These are phyloP conservation scores for Backusella westeae DNA, from an alignment of 192 early-diverging fungal genomes.

Conservation along the genomic window DNA sequence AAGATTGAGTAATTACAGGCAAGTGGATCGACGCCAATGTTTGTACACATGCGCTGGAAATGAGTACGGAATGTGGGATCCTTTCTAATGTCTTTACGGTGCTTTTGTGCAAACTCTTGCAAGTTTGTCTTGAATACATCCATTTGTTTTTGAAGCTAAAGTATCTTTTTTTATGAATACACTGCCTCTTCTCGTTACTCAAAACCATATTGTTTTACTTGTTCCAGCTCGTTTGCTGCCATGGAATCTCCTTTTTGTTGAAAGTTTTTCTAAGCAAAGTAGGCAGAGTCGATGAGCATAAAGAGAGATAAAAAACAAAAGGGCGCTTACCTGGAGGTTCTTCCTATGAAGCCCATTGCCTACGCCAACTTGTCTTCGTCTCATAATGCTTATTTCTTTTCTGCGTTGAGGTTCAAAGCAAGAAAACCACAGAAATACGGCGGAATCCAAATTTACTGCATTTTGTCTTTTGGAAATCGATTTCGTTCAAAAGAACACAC, in stretches of 20 bases:
- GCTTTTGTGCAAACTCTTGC: slow-evolving; percentile 81
- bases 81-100: slow-evolving; percentile 85
- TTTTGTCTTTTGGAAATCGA: too few relatives aligned
- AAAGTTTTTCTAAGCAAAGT: slow-evolving; percentile 22
- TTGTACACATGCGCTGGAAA: slow-evolving; percentile 91
- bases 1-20: slow-evolving; percentile 52
- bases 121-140: slow-evolving; percentile 77
- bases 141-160: slow-evolving; percentile 65
- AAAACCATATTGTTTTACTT: slow-evolving; percentile 29
- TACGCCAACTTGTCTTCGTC: neutral
- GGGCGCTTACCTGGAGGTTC: neutral
- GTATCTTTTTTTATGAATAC: neutral
- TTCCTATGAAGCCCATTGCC: neutral
- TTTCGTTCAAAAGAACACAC: too few relatives aligned
- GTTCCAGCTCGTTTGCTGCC: slow-evolving; percentile 46
- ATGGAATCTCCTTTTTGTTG: slow-evolving; percentile 35
- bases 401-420: too few relatives aligned
- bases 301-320: neutral
- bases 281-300: neutral
- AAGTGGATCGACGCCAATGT: slow-evolving; percentile 94
- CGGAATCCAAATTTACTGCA: too few relatives aligned
- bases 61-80: slow-evolving; percentile 85
- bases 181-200: neutral
- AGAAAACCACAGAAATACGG: too few relatives aligned
- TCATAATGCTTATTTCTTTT: neutral